A percentile compares a stretch with the other conserved stretches of the same genome.
Evolutionary conservation across 1,284 basidiomycete genomes (phyloP).

Genomic region (Amylostereum chailletii): DNA sequence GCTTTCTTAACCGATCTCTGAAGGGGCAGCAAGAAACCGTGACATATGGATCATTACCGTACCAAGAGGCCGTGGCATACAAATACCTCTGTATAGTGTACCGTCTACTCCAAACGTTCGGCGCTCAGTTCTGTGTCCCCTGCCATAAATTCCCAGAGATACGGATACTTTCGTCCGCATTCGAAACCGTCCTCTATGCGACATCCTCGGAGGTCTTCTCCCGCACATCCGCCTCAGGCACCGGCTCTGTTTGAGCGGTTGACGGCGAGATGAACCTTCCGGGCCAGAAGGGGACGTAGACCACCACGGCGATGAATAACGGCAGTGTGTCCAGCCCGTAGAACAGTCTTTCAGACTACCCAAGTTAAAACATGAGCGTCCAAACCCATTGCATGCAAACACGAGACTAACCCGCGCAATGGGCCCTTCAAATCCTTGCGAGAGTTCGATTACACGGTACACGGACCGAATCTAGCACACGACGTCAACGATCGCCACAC

Average conservation of each 20-base stretch:
- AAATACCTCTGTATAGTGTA: too few species aligned
- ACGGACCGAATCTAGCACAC: slow-evolving; percentile 51
- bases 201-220: too few species aligned
- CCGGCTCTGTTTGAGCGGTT: not conserved
- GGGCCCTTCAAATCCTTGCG: slow-evolving; percentile 53
- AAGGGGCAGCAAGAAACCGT: not conserved
- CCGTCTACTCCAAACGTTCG: too few species aligned
- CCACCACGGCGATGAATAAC: slow-evolving; percentile 48
- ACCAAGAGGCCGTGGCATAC: too few species aligned
- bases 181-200: too few species aligned
- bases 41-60: too few species aligned
- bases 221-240: too few species aligned
- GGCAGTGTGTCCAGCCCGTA: slow-evolving; percentile 63
- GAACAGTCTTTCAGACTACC: slow-evolving; percentile 41
- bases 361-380: not conserved
- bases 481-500: not conserved
- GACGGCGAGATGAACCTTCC: slow-evolving; percentile 37
- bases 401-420: slow-evolving; percentile 27
- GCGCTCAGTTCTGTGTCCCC: too few species aligned
- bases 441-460: slow-evolving; percentile 60
- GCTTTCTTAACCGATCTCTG: slow-evolving; percentile 47
- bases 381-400: not conserved
- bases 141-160: too few species aligned
- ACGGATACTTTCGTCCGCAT: too few species aligned
- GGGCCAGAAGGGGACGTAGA: slow-evolving; percentile 55